phyloP scores from a whole-genome alignment of 2,329 filamentous ascomycete species.

The Calonectria honghensis region DNA sequence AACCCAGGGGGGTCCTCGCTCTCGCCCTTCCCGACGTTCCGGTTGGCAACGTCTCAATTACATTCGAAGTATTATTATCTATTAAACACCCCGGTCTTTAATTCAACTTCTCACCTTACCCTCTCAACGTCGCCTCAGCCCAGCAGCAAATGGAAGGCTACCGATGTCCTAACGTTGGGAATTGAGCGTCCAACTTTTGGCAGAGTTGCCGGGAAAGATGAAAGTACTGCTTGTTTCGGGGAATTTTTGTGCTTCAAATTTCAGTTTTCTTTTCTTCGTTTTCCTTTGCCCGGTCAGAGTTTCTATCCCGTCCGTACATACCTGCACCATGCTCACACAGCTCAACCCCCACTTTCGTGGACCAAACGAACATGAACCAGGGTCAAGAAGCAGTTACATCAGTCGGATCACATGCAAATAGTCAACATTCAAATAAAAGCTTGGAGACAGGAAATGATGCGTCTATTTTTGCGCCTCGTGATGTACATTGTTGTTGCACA shows the following conservation, averaged over 20 bases:
- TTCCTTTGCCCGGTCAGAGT: neutral
- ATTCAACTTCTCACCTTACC: neutral
- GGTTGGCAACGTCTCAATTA: neutral
- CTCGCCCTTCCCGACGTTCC: neutral
- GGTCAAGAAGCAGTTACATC: neutral
- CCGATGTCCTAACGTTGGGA: neutral
- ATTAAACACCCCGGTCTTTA: neutral
- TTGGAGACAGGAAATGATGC: constrained; percentile 48
- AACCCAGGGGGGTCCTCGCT: neutral
- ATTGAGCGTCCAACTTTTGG: neutral
- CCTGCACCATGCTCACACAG: neutral
- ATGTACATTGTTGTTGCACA: constrained; percentile 58
- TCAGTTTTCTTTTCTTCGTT: neutral
- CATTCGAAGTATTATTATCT: neutral
- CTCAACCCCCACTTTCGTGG: neutral
- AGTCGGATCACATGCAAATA: neutral
- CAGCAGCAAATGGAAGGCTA: neutral
- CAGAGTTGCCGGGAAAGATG: neutral
- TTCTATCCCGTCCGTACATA: neutral
- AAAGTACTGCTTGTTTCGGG: neutral
- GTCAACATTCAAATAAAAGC: neutral
- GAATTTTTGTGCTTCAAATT: neutral
- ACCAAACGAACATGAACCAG: neutral
- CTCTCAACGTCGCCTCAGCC: neutral
- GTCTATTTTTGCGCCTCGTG: constrained; percentile 56